These are phyloP conservation scores for Zasmidium citrigriseum DNA, from an alignment of 2,329 filamentous ascomycete species.

Conservation along the genomic window DNA sequence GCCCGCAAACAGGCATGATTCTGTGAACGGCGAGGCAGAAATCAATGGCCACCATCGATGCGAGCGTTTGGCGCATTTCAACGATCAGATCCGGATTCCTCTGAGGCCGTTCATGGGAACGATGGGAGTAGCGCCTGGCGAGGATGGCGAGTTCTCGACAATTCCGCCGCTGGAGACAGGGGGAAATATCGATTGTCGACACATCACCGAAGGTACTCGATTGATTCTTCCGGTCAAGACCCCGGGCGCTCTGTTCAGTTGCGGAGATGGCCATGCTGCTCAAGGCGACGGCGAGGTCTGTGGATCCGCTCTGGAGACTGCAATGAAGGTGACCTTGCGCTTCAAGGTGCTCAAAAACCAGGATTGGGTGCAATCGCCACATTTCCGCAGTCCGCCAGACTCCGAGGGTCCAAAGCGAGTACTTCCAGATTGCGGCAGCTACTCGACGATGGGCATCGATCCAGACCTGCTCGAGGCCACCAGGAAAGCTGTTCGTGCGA, in stretches of 20 bases:
- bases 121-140: constrained; percentile 21
- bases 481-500: constrained; percentile 21
- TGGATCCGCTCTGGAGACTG: constrained; percentile 20
- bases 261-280: constrained; percentile 24
- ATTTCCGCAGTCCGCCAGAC: constrained; percentile 16
- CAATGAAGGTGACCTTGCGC: constrained; percentile 18
- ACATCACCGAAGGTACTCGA: constrained; percentile 20
- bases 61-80: constrained; percentile 13
- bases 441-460: constrained; percentile 23
- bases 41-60: background rate
- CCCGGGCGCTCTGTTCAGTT: constrained; percentile 21
- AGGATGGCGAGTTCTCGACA: constrained; percentile 15
- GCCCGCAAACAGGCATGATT: background rate
- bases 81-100: constrained; percentile 19
- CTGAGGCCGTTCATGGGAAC: constrained; percentile 23
- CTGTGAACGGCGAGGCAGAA: background rate
- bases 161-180: constrained; percentile 22
- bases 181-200: constrained; percentile 24
- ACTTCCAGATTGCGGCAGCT: constrained; percentile 18
- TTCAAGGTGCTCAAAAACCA: constrained; percentile 19
- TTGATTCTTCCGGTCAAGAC: constrained; percentile 17
- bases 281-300: constrained; percentile 25
- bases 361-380: constrained; percentile 16
- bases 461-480: constrained; percentile 18
- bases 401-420: background rate